phyloP scores from a whole-genome alignment of 176 grass and related monocot species.

The Alopecurus myosuroides region DNA sequence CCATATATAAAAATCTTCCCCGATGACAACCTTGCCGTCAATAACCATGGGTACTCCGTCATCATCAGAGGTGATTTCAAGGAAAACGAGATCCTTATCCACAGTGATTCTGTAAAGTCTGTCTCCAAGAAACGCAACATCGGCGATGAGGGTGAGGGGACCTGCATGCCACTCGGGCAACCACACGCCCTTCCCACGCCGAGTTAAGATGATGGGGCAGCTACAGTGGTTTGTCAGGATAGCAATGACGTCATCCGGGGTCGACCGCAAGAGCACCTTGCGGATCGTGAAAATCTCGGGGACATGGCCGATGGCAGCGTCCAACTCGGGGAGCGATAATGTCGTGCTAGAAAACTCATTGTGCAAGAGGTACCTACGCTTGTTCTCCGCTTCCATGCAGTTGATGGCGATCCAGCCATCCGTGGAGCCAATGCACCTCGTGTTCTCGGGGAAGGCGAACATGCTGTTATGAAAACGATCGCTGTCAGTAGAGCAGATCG shows the following conservation, averaged over 20 bases:
- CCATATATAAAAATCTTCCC: neutral
- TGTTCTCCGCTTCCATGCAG: too few relatives aligned
- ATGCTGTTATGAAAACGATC: fast-evolving
- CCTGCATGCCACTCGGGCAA: neutral
- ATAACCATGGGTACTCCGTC: neutral
- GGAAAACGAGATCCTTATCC: neutral
- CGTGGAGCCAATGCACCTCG: neutral
- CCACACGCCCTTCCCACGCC: neutral
- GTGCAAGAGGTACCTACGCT: neutral
- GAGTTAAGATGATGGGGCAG: neutral
- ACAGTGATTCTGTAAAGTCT: neutral
- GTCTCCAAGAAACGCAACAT: neutral
- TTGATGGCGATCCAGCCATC: neutral
- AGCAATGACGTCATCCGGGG: neutral
- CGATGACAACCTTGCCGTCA: neutral
- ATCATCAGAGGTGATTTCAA: neutral
- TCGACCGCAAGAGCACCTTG: neutral
- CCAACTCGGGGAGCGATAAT: neutral
- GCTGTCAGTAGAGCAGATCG: neutral
- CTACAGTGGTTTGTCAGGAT: neutral
- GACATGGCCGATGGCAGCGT: neutral
- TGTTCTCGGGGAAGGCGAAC: neutral
- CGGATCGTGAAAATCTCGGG: neutral
- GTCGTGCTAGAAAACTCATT: neutral
- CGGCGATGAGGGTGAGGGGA: neutral